Evolutionary conservation across 2,329 filamentous ascomycete genomes (phyloP), one percentile per base, ranked within the genome.

Genomic region (Colletotrichum lupini): DNA sequence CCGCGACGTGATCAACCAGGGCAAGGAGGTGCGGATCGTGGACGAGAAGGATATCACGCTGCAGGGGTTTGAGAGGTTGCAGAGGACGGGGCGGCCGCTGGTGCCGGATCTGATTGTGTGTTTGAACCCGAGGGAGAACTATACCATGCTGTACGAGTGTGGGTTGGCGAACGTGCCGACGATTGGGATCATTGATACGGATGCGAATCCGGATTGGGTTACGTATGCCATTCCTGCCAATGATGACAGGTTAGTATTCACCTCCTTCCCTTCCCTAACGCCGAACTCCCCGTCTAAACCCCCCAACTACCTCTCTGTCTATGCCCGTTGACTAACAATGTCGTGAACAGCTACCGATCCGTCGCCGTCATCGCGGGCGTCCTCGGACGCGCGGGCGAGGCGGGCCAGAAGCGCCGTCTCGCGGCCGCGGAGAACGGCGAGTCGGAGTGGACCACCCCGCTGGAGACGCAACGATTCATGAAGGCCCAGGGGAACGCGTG

Each of bases 201-300:
- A 99, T 82, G 92, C 92, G 2, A 94, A 98, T 83, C 94, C 97
- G 0, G 94, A 94, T 0, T 96, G 94, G 91, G 95, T 98, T 63
- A 98, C 97, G 4, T 99, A 99, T 81, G 94, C 94, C 16, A 98
- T 99, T 77, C 97, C 97, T 2, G 95, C 95, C 63, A 99, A 99
- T 82, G 97, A 99, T 80, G 97, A 99, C 87, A 95, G 92, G 93
- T 94, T 82, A 80, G 87, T 81, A 58, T 49, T 5, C 19, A 9
- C 2, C 30, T 8, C 9, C 30, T 8, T 12, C 24, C 30, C 14
- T 3, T 8, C 4, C 19, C 12, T 32, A 4, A 66, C n/a, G 16
- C n/a, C n/a, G 8, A 42, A 16, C 37, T 42, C 6, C 6, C 2
- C 37, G 19, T 5, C 14, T 14, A 16, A 35, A 6, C 5, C 5